Percentiles rank a stretch among this genome's conserved stretches.
Evolutionary conservation across 108 stramenopile genomes (phyloP).

Genomic region (Cyclostephanos tholiformis): DNA sequence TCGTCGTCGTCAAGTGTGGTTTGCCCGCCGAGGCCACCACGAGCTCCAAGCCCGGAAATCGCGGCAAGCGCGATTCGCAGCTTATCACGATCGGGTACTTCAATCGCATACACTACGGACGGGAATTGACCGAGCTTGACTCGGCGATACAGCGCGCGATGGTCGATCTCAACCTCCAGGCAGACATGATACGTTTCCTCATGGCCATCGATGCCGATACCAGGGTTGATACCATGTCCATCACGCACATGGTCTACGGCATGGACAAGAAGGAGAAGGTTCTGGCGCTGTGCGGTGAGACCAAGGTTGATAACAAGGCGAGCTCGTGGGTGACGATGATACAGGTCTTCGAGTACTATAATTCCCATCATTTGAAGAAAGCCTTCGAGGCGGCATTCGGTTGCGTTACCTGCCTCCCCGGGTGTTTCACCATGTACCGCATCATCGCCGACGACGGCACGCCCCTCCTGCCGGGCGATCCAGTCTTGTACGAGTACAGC

Average conservation of each 20-base stretch:
- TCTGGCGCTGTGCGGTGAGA: conserved; percentile 61
- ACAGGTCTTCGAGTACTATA: conserved; percentile 64
- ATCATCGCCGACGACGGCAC: conserved; percentile 48
- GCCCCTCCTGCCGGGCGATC: conserved; percentile 40
- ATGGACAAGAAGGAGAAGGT: conserved; percentile 63
- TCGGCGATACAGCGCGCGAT: conserved; percentile 50
- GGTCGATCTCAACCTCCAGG: conserved; percentile 52
- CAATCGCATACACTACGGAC: conserved; percentile 64
- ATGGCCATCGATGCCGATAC: conserved; percentile 70
- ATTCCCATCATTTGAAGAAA: conserved; percentile 60
- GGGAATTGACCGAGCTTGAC: conserved; percentile 55
- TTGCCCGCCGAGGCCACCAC: conserved; percentile 47
- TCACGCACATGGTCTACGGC: conserved; percentile 57
- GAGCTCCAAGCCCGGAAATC: conserved; percentile 57
- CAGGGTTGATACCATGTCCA: conserved; percentile 49
- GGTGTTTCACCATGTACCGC: conserved; percentile 69
- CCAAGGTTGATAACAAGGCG: conserved; percentile 65
- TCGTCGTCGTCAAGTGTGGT: conserved; percentile 60
- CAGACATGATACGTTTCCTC: conserved; percentile 57
- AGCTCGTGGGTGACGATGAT: conserved; percentile 62
- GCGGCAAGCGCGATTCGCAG: conserved; percentile 70
- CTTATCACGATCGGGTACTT: conserved; percentile 56
- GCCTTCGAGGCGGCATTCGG: conserved; percentile 65
- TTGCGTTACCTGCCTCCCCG: conserved; percentile 64
- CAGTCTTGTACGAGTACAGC: conserved; percentile 43